Percentiles rank a stretch among this genome's conserved stretches.
Evolutionary conservation across 345 rosid species (phyloP).

Genomic region (Abelmoschus esculentus): DNA sequence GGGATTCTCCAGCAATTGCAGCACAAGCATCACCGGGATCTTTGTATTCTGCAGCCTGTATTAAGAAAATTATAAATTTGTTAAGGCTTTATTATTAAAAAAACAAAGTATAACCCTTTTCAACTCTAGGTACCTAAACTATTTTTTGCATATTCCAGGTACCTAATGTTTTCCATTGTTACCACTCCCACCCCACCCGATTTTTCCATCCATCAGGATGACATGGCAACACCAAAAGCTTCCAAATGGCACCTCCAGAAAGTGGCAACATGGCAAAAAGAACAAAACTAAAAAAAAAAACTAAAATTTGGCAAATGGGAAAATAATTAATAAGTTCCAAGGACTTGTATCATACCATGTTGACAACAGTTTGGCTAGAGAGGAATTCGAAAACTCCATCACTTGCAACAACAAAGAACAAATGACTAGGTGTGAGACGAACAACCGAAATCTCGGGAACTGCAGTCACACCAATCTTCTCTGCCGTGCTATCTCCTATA

Average conservation of each 20-base stretch:
- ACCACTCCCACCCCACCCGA: too few species aligned
- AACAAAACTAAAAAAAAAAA: too few species aligned
- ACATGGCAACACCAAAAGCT: too few species aligned
- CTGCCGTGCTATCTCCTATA: constrained; percentile 81
- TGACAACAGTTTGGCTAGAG: constrained; percentile 80
- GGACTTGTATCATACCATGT: constrained; percentile 50
- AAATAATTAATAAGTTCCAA: neutral
- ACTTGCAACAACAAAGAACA: constrained; percentile 90
- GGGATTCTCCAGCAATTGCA: constrained; percentile 84
- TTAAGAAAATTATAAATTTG: constrained; percentile 11
- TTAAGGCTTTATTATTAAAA: neutral
- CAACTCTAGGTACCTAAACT: too few species aligned
- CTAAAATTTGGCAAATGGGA: neutral
- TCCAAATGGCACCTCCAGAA: too few species aligned
- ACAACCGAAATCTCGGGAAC: constrained; percentile 74
- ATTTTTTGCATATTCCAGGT: too few species aligned
- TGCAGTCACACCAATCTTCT: constrained; percentile 78
- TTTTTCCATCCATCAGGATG: too few species aligned
- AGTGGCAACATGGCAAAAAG: too few species aligned
- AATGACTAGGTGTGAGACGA: constrained; percentile 54
- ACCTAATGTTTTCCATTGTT: too few species aligned
- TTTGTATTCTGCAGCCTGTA: constrained; percentile 61
- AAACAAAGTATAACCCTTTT: too few species aligned
- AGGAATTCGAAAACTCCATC: constrained; percentile 97
- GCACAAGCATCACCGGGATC: constrained; percentile 94